These are phyloP conservation scores for Epichloe coenophiala DNA, from an alignment of 2,329 filamentous ascomycete genomes.

Conservation along the genomic window DNA sequence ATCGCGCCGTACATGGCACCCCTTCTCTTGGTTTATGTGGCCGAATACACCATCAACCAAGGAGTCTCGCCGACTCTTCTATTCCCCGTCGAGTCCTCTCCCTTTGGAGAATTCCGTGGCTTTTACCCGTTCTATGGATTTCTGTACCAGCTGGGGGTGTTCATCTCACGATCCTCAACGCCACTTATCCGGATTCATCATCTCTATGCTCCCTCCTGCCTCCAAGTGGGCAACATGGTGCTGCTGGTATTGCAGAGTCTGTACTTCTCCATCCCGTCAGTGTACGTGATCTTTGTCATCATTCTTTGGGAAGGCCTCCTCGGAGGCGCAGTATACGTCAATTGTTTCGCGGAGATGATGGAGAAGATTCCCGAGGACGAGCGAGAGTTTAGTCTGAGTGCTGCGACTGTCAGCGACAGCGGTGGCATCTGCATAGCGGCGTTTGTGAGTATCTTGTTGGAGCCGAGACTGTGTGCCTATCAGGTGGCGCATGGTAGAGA, in stretches of 20 bases:
- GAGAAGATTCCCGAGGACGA: constrained; percentile 66
- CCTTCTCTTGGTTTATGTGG: constrained; percentile 80
- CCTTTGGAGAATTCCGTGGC: constrained; percentile 67
- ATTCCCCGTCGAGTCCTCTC: constrained; percentile 63
- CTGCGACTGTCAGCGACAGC: constrained; percentile 84
- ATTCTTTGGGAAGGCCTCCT: constrained; percentile 92
- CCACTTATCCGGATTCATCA: constrained; percentile 72
- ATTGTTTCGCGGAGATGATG: constrained; percentile 88
- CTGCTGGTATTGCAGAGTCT: constrained; percentile 65
- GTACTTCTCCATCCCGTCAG: constrained; percentile 66
- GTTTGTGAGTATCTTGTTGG: constrained; percentile 69
- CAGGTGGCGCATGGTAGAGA: constrained; percentile 70
- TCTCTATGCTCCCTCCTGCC: constrained; percentile 67
- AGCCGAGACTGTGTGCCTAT: constrained; percentile 70
- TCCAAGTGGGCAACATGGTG: constrained; percentile 68
- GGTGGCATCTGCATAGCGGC: constrained; percentile 82
- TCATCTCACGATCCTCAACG: constrained; percentile 82
- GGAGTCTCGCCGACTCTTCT: constrained; percentile 81
- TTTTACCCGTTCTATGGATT: constrained; percentile 95
- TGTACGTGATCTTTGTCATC: constrained; percentile 74
- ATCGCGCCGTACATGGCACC: constrained; percentile 81
- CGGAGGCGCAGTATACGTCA: constrained; percentile 87
- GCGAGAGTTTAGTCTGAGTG: constrained; percentile 80
- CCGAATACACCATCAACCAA: constrained; percentile 96
- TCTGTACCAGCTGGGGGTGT: constrained; percentile 84